These are phyloP conservation scores for Mikania micrantha DNA, from an alignment of 129 eudicot species.

Conservation along the genomic window DNA sequence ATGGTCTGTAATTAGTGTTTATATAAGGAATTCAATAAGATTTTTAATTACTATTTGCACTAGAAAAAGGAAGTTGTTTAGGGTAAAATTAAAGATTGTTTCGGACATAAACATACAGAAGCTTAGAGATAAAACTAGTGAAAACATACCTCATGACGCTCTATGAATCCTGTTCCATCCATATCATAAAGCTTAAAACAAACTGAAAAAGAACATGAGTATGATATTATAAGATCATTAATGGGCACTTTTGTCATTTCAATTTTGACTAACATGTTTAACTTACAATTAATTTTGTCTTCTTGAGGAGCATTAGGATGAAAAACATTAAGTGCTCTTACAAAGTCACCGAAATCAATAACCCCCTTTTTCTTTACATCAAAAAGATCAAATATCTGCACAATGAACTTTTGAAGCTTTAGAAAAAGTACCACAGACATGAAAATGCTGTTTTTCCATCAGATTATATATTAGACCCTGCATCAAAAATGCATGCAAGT, in stretches of 20 bases:
- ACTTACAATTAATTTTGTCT: conserved; percentile 87
- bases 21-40: background rate
- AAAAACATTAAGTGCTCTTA: conserved; percentile 82
- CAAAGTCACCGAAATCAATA: conserved; percentile 95
- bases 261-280: background rate
- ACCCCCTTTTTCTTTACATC: conserved; percentile 84
- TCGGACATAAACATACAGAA: background rate
- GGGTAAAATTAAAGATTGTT: background rate
- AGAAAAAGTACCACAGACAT: background rate
- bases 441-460: background rate
- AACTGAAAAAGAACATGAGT: conserved; percentile 44
- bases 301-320: conserved; percentile 96
- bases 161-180: conserved; percentile 97
- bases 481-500: background rate
- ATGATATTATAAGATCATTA: background rate
- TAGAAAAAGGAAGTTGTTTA: background rate
- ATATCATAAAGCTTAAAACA: conserved; percentile 86
- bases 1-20: background rate
- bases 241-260: background rate
- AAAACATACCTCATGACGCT: conserved; percentile 84
- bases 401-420: conserved; percentile 7
- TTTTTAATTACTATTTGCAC: background rate
- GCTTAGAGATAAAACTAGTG: background rate
- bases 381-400: conserved; percentile 90
- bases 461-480: background rate